Evolutionary conservation across 352 stramenopile genomes (phyloP), one percentile per base, ranked within the genome.

Genomic region (Phytophthora aleatoria): DNA sequence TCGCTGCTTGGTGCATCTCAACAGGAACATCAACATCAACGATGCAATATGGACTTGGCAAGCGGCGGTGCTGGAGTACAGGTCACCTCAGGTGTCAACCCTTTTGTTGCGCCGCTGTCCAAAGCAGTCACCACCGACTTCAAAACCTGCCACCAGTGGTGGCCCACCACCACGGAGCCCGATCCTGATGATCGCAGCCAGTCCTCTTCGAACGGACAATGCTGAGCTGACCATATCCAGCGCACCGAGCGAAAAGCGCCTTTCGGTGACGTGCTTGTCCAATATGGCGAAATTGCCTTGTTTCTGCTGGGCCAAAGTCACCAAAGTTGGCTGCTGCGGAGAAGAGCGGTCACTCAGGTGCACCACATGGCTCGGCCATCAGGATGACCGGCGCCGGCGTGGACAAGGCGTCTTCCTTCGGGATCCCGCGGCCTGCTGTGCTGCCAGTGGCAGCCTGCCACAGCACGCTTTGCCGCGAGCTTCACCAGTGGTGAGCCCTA

Each of bases 221-320:
- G 64, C 26, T 71, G 50, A 71, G 50, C 61, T 74, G 55, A 74
- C 61, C 38, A 43, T 44, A 36, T 56, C 42, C 44, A 57, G 41
- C 31, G 39, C 39, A 24, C 43, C 36, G 36, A 33, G 13, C 10
- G 30, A 27, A 26, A 38, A 42, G 57, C 45, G 55, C 44, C 54
- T 74, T 70, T 70, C 66, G 50, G 55, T 74, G 67, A 71, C 67
- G 67, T 71, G 67, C 67, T 50, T 27, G 43, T 64, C 67, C 56
- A 70, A 66, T 65, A 73, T 69, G 65, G 65, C 60, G 65, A 73
- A 71, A 74, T 67, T 39, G 67, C 38, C 67, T 71, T 50, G 67
- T 74, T 74, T 74, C 51, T 74, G 66, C 36, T 6, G 26, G 43
- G 31, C 47, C 16, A 67, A 11, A 60, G 65, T 73, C 65, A 65